Evolutionary conservation across 768 basidiomycete genomes (phyloP).

Genomic region (Kwoniella dejecticola): DNA sequence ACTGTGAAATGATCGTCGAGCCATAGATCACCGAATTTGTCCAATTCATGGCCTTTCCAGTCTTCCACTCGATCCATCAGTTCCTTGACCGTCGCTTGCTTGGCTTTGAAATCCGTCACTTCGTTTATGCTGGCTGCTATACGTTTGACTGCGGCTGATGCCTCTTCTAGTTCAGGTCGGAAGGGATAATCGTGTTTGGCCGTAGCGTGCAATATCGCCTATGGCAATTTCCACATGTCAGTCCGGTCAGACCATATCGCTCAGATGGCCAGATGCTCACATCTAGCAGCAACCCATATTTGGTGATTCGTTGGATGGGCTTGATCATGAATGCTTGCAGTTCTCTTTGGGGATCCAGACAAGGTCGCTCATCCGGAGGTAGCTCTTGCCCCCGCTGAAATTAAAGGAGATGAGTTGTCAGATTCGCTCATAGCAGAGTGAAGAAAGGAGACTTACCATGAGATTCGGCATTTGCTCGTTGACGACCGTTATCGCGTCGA

Average conservation of each 20-base stretch:
- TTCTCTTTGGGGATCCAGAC: constrained; percentile 60
- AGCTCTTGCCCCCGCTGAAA: constrained; percentile 44
- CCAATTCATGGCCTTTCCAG: constrained; percentile 97
- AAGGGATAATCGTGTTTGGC: constrained; percentile 48
- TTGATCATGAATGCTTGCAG: constrained; percentile 96
- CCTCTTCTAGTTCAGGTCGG: constrained; percentile 74
- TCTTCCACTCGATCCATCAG: constrained; percentile 86
- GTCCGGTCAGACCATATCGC: neutral
- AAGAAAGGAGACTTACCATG: constrained; percentile 63
- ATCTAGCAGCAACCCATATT: constrained; percentile 92
- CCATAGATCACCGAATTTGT: constrained; percentile 89
- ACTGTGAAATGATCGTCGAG: constrained; percentile 95
- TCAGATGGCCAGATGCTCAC: constrained; percentile 60
- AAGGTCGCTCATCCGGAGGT: constrained; percentile 32
- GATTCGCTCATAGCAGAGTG: neutral
- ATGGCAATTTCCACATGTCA: neutral
- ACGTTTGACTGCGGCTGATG: constrained; percentile 82
- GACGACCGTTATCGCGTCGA: constrained; percentile 80
- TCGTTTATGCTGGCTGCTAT: constrained; percentile 97
- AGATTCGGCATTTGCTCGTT: constrained; percentile 82
- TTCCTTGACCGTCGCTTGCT: constrained; percentile 83
- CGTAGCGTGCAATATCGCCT: constrained; percentile 47
- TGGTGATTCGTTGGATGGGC: constrained; percentile 96
- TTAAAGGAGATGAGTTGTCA: constrained; percentile 4
- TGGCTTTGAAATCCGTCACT: constrained; percentile 86